Conservation (phyloP, 306 rosid species). For the Notholithocarpus densiflorus region DNA sequence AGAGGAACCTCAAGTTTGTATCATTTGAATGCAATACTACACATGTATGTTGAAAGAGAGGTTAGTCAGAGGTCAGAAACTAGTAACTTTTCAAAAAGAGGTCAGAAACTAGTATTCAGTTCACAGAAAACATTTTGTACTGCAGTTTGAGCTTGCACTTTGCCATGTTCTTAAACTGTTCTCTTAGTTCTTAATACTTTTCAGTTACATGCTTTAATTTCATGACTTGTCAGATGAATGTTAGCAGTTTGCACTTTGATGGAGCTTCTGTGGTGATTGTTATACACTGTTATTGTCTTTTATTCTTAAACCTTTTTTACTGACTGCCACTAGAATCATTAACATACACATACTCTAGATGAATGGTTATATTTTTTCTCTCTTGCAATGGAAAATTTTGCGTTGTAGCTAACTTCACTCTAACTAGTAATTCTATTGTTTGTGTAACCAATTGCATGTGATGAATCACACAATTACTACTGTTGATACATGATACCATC, state of each 20-base stretch:
- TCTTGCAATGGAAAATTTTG: not conserved
- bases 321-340: not conserved
- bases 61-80: conserved; percentile 32
- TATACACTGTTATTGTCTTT: not conserved
- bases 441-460: not conserved
- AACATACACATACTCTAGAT: not conserved
- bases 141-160: conserved; percentile 21
- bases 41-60: conserved; percentile 54
- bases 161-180: not conserved
- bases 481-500: not conserved
- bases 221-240: not conserved
- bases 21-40: conserved; percentile 37
- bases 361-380: not conserved
- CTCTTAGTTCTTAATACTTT: not conserved
- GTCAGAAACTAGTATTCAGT: conserved; percentile 29
- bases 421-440: not conserved
- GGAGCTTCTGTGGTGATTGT: not conserved
- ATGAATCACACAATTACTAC: not conserved
- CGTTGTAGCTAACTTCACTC: not conserved
- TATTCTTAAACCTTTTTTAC: too few relatives aligned
- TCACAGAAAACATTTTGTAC: conserved; percentile 20
- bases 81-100: conserved; percentile 5
- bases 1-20: conserved; percentile 44
- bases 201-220: not conserved
- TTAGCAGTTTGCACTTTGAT: not conserved